Evolutionary conservation across 2,329 filamentous ascomycete genomes (phyloP).

Genomic region (Trichoderma sp.): DNA sequence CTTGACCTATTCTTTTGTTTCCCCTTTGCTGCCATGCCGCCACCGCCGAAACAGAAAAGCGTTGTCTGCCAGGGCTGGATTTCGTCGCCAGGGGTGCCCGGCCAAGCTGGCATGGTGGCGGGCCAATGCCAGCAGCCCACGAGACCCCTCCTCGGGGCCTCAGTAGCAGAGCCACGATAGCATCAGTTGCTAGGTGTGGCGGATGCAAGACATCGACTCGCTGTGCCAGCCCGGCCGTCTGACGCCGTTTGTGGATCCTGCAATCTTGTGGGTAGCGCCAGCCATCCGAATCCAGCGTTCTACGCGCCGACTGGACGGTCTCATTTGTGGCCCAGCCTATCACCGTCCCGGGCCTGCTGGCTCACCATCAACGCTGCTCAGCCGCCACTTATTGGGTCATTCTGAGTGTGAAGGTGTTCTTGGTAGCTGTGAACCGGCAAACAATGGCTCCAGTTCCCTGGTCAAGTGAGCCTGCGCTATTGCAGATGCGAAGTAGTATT

Average conservation of each 20-base stretch:
- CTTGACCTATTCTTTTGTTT: neutral
- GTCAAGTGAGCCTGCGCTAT: slow-evolving; percentile 31
- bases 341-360: slow-evolving; percentile 32
- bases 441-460: slow-evolving; percentile 29
- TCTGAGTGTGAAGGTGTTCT: slow-evolving; percentile 23
- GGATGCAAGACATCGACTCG: slow-evolving; percentile 51
- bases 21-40: neutral
- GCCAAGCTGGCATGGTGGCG: slow-evolving; percentile 4
- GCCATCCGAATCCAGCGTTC: slow-evolving; percentile 41
- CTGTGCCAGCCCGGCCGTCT: slow-evolving; percentile 43
- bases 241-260: slow-evolving; percentile 44
- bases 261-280: slow-evolving; percentile 45
- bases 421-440: slow-evolving; percentile 28
- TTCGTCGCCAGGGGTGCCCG: slow-evolving; percentile 15
- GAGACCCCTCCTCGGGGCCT: slow-evolving; percentile 35
- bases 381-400: slow-evolving; percentile 32
- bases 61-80: neutral
- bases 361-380: slow-evolving; percentile 35
- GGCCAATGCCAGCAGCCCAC: slow-evolving; percentile 43
- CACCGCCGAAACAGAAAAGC: slow-evolving; percentile 4
- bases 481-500: slow-evolving; percentile 25
- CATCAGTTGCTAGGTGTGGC: slow-evolving; percentile 27
- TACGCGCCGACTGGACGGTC: slow-evolving; percentile 44
- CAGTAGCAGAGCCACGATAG: slow-evolving; percentile 37
- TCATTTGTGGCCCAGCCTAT: slow-evolving; percentile 40